Evolutionary conservation across 306 rosid species (phyloP).

Genomic region (Rosa multiflora): DNA sequence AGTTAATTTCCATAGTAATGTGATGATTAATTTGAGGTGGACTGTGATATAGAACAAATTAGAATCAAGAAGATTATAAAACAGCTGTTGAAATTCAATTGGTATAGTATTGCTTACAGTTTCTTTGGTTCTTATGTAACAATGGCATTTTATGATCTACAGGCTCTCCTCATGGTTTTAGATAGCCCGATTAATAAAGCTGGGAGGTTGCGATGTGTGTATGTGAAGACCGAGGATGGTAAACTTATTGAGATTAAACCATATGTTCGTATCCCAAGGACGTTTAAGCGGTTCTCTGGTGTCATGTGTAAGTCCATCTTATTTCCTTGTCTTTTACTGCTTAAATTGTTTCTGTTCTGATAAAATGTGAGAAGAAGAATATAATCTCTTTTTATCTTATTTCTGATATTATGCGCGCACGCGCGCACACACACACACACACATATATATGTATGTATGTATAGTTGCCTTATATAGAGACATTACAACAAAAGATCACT

Average conservation of each 20-base stretch:
- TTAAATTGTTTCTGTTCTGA: background rate
- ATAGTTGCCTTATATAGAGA: too few relatives aligned
- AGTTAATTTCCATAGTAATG: background rate
- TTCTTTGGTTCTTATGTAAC: background rate
- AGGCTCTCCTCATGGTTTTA: constrained; percentile 75
- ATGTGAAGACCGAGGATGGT: constrained; percentile 78
- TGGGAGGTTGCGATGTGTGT: constrained; percentile 72
- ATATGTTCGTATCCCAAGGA: too few relatives aligned
- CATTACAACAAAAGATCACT: too few relatives aligned
- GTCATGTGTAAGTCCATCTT: constrained; percentile 69
- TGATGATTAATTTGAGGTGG: background rate
- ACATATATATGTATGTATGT: too few relatives aligned
- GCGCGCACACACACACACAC: too few relatives aligned
- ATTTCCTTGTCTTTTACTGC: background rate
- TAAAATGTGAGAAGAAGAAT: background rate
- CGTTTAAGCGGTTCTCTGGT: constrained; percentile 78
- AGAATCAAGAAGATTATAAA: background rate
- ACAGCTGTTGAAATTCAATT: background rate
- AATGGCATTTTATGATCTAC: constrained; percentile 8
- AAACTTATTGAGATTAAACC: constrained; percentile 78
- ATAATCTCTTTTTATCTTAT: background rate
- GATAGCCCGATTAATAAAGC: constrained; percentile 87
- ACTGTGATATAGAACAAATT: background rate
- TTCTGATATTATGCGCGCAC: background rate
- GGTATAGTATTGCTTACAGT: background rate